These are phyloP conservation scores for Dorcoceras hygrometricum DNA, from an alignment of 257 asterid species.

Conservation along the genomic window DNA sequence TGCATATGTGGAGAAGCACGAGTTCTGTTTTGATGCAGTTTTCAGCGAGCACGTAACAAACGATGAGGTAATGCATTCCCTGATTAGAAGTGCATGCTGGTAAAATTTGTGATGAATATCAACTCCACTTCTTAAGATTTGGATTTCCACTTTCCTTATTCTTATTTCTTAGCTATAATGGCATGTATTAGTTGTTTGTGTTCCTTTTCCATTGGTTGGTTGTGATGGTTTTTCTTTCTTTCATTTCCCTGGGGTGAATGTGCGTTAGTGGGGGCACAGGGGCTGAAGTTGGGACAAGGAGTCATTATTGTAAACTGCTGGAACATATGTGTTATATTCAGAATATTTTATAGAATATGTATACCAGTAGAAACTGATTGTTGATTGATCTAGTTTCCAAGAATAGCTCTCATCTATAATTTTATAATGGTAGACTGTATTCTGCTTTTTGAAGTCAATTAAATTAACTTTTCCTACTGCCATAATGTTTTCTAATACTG, in stretches of 20 bases:
- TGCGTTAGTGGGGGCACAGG: background rate
- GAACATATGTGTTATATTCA: no score
- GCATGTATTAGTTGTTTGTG: background rate
- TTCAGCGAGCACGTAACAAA: conserved; percentile 84
- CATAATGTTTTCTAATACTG: no score
- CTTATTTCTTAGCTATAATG: no score
- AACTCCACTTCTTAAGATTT: no score
- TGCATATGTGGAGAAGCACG: conserved; percentile 95
- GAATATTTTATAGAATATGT: no score
- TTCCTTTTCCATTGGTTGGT: background rate
- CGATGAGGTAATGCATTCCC: conserved; percentile 69
- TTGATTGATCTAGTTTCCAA: no score
- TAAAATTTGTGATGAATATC: background rate
- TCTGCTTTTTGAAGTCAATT: no score
- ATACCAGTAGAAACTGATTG: no score
- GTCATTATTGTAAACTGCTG: conserved; percentile 9
- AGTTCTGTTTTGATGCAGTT: conserved; percentile 95
- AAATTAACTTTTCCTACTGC: no score
- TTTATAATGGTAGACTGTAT: no score
- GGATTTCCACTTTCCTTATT: no score
- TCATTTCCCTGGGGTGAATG: background rate
- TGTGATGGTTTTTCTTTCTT: background rate
- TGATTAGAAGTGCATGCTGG: background rate
- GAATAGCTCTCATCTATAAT: no score
- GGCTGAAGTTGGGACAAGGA: background rate